Percentiles rank a stretch among this genome's conserved stretches.
Conservation (phyloP, 176 grass and related monocot species). For the Tillandsia leiboldiana region DNA sequence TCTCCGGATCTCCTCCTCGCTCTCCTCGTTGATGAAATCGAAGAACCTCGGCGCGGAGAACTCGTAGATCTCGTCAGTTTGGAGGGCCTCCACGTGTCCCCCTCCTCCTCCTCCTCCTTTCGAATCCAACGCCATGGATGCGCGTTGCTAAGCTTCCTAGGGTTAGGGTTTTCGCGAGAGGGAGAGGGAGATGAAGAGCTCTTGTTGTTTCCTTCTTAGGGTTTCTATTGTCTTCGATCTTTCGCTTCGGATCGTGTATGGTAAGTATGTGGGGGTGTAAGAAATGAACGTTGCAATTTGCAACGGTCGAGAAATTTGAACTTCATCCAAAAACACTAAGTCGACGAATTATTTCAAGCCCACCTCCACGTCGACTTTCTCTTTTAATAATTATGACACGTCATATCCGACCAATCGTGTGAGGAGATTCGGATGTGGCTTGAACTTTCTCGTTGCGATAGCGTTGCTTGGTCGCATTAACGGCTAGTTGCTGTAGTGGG, state of each 20-base stretch:
- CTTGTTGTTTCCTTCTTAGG: neutral
- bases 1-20: conserved; percentile 35
- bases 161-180: neutral
- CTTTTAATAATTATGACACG: neutral
- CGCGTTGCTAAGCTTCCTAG: neutral
- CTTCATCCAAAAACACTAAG: neutral
- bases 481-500: no score
- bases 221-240: conserved; percentile 2
- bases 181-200: neutral
- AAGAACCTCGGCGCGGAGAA: conserved; percentile 82
- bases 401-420: neutral
- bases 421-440: neutral
- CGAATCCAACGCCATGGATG: conserved; percentile 31
- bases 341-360: neutral
- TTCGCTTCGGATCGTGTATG: neutral
- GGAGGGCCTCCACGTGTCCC: neutral
- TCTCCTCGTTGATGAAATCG: conserved; percentile 65
- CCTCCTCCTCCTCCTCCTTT: conserved; percentile 3
- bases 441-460: neutral
- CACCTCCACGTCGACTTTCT: neutral
- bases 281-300: conserved; percentile 12
- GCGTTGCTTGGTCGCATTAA: no score
- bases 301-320: conserved; percentile 79
- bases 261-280: neutral
- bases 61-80: conserved; percentile 69